Base-by-base conservation (phyloP, 2,329 filamentous ascomycete species). In the Karstenula rhodostoma region DNA sequence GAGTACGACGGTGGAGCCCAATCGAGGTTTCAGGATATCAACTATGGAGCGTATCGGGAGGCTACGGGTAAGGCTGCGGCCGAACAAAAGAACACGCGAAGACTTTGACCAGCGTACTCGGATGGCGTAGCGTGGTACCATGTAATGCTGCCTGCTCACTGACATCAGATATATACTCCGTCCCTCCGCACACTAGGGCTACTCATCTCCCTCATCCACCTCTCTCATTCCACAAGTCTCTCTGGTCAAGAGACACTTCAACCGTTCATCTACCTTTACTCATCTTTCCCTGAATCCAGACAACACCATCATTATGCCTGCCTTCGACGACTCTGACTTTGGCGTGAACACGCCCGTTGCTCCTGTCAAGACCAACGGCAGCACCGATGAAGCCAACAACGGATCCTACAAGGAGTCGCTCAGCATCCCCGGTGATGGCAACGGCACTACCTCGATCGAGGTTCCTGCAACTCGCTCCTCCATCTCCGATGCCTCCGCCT, bases 381-480 rank as follows among this genome's bases (percentile, higher is more conserved):
- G 22, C 37, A 68, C 66, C 64, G 59, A 54, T n/a, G 58, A 37
- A 9, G 23, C 56, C 3, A 22, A 61, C 13, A 53, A 33, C 42
- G 15, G 35, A 25, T 60, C 57, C 17, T 76, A 79, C 61, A 71
- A 71, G 64, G 79, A 78, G 70, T 58, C 59, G 32, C 58, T 74
- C 58, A 74, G 72, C 59, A 69, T 75, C 32, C 68, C 72, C 19
- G 68, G 65, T 44, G 70, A 78, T 59, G 42, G 9, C 19, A 55
- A 46, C 15, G 75, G 65, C 62, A 58, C 67, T 54, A 78, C 82
- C 61, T 82, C 87, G 46, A 86, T 92, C 70, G 90, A 92, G 79
- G 83, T 93, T 49, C 89, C 90, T 43, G 89, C 90, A 25, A 86
- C 88, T 57, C 81, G 88, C 67, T 90, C 87, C 56, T 85, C 88